These are phyloP conservation scores for Acanthochlamys bracteata DNA, from an alignment of 106 monocot species.

Conservation along the genomic window DNA sequence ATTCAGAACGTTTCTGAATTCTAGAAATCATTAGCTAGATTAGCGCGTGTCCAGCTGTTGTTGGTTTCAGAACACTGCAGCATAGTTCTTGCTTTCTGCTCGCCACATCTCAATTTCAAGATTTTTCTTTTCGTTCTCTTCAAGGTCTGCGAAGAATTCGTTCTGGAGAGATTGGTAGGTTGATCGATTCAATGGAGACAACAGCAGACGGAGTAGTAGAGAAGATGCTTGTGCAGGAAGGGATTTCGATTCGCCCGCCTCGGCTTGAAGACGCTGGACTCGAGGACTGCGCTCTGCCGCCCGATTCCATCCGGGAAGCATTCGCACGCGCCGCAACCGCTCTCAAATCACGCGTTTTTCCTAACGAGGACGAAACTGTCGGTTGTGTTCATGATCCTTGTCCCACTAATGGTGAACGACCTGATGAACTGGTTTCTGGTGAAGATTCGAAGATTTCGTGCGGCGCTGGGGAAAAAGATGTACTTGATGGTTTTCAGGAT, in stretches of 20 bases:
- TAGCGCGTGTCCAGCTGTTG: no score
- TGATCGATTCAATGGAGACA: constrained; percentile 1
- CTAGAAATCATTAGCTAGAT: no score
- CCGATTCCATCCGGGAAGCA: constrained; percentile 70
- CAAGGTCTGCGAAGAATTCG: no score
- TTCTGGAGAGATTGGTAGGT: neutral
- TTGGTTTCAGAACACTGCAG: no score
- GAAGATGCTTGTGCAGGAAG: neutral
- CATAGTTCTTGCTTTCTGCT: no score
- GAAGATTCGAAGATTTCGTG: constrained; percentile 1
- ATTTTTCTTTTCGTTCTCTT: no score
- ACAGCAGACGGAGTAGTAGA: constrained; percentile 1
- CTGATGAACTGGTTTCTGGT: constrained; percentile 17
- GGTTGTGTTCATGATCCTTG: constrained; percentile 26
- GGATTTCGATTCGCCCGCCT: constrained; percentile 35
- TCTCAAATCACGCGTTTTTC: constrained; percentile 17
- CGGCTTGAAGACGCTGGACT: constrained; percentile 83
- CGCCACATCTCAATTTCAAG: no score
- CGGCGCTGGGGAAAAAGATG: constrained; percentile 3
- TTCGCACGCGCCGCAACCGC: constrained; percentile 66
- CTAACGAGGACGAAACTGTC: constrained; percentile 8
- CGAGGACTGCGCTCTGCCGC: constrained; percentile 84
- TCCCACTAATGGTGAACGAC: constrained; percentile 22
- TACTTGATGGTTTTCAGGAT: neutral
- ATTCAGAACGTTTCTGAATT: no score